Evolutionary conservation across 768 basidiomycete species (phyloP).

Genomic region (Porpolomopsis calyptriformis): DNA sequence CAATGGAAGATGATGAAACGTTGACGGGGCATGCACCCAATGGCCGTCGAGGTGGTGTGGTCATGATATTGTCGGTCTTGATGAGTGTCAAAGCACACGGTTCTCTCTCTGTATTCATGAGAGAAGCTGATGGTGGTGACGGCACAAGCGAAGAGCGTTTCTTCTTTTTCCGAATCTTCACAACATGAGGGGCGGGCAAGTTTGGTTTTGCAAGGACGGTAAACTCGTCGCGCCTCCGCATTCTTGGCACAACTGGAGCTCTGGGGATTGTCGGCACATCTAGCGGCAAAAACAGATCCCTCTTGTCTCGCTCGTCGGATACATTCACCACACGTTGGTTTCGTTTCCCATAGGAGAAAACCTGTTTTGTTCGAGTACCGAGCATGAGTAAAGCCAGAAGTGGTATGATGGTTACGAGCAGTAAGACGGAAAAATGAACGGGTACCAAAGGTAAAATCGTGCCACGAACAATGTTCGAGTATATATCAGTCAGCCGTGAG

Average conservation of each 20-base stretch:
- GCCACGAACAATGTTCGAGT: too few species aligned
- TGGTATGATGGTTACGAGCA: conserved; percentile 11
- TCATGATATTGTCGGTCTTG: background rate
- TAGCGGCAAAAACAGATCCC: background rate
- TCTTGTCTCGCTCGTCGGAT: conserved; percentile 21
- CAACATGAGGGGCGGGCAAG: conserved; percentile 26
- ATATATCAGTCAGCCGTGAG: too few species aligned
- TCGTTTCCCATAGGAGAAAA: conserved; percentile 56
- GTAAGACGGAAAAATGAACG: conserved; percentile 12
- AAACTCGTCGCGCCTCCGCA: conserved; percentile 38
- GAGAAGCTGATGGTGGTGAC: conserved; percentile 18
- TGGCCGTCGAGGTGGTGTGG: conserved; percentile 23
- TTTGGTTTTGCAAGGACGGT: conserved; percentile 20
- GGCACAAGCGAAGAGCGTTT: conserved; percentile 27
- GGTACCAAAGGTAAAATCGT: conserved; percentile 5
- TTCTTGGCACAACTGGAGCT: conserved; percentile 31
- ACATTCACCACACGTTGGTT: conserved; percentile 48
- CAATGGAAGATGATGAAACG: conserved; percentile 16
- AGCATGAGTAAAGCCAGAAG: conserved; percentile 32
- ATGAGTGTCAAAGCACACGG: too few species aligned
- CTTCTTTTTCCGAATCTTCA: conserved; percentile 28
- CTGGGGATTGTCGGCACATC: conserved; percentile 29
- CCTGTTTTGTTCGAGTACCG: conserved; percentile 51
- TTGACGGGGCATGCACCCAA: conserved; percentile 31
- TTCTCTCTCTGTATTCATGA: conserved; percentile 21